These are phyloP conservation scores for Corymbia citriodora DNA, from an alignment of 441 rosid genomes.

Conservation along the genomic window DNA sequence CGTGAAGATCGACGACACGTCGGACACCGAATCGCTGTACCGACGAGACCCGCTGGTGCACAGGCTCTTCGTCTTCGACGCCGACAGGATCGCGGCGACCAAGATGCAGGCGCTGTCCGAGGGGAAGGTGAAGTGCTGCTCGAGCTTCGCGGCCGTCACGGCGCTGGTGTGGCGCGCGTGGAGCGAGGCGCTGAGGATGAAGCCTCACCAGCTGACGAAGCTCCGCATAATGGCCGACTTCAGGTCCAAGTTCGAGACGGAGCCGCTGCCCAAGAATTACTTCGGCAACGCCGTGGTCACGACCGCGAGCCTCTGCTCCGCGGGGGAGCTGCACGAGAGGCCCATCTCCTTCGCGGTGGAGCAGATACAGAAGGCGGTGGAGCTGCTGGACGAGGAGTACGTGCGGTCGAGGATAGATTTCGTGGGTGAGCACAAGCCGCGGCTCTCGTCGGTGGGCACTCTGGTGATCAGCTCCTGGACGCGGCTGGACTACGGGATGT, in stretches of 20 bases:
- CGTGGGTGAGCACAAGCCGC: not conserved
- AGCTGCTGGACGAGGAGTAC: slow-evolving; percentile 6
- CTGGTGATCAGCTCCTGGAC: slow-evolving; percentile 18
- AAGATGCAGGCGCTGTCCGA: slow-evolving; percentile 15
- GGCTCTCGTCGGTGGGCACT: not conserved
- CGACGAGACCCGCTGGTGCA: not conserved
- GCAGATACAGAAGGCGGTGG: slow-evolving; percentile 7
- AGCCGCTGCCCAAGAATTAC: slow-evolving; percentile 6
- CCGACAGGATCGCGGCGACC: not conserved
- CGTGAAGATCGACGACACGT: not conserved
- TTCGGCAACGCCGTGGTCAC: slow-evolving; percentile 9
- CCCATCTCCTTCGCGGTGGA: slow-evolving; percentile 16
- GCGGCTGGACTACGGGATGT: slow-evolving; percentile 1
- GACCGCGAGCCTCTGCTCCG: not conserved
- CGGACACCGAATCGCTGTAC: not conserved
- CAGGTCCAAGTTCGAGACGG: not conserved
- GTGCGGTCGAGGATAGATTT: slow-evolving; percentile 8
- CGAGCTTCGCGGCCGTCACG: slow-evolving; percentile 23
- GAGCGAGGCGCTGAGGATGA: slow-evolving; percentile 16
- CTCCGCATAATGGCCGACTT: slow-evolving; percentile 10
- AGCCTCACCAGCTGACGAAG: slow-evolving; percentile 16
- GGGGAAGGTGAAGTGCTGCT: not conserved
- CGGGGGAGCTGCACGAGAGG: slow-evolving; percentile 2
- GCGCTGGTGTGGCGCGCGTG: slow-evolving; percentile 17
- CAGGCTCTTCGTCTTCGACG: slow-evolving; percentile 10